phyloP scores from a whole-genome alignment of 176 grass and related monocot genomes.

The Ananas comosus region DNA sequence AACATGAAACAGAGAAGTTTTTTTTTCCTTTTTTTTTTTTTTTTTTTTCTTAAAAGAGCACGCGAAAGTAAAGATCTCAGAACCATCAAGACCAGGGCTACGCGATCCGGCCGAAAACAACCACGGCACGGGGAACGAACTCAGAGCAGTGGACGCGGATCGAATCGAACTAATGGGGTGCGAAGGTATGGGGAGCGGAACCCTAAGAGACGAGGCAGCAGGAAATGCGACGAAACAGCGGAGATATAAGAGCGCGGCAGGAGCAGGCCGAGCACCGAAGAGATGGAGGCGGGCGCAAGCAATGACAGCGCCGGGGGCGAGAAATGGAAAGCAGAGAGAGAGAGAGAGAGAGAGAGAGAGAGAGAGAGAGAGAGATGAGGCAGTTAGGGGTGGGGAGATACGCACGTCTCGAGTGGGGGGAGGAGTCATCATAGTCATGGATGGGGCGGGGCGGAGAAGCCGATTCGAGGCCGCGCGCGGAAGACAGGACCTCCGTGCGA shows the following conservation, averaged over 20 bases:
- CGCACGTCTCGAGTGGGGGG: conserved; percentile 58
- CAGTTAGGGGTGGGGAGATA: not conserved
- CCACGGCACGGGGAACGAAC: not conserved
- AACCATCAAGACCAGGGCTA: conserved; percentile 31
- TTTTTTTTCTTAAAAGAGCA: not conserved
- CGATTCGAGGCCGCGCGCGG: conserved; percentile 3
- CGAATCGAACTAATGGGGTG: not conserved
- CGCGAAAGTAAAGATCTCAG: conserved; percentile 29
- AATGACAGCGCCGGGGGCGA: too few species aligned
- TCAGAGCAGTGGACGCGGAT: not conserved
- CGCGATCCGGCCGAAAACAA: conserved; percentile 6
- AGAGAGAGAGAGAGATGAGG: not conserved
- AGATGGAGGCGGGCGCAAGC: too few species aligned
- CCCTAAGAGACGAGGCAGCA: not conserved
- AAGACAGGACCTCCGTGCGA: not conserved
- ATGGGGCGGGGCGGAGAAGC: conserved; percentile 7
- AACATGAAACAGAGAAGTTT: not conserved
- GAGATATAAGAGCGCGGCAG: not conserved
- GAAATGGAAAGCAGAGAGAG: too few species aligned
- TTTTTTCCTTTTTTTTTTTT: too few species aligned
- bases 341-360: not conserved
- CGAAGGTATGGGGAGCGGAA: not conserved
- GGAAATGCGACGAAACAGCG: not conserved
- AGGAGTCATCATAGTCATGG: conserved; percentile 77
- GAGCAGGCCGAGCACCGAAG: not conserved